Evolutionary conservation across 441 rosid species (phyloP).

Genomic region (Mallotus repandus): DNA sequence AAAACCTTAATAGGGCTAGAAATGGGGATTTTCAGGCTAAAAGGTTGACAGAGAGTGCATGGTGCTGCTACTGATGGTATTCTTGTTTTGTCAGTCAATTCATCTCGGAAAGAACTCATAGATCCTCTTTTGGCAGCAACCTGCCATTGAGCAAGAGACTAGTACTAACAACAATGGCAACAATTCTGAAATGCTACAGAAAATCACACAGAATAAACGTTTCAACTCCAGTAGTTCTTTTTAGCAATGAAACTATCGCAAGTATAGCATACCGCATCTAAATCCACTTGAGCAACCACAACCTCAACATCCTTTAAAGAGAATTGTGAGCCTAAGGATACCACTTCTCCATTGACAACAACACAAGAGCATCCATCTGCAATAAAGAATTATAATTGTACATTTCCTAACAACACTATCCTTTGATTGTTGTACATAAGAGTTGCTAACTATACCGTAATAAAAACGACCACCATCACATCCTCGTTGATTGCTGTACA

Average conservation of each 20-base stretch:
- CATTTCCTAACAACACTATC: too few species aligned
- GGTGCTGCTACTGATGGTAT: slow-evolving; percentile 66
- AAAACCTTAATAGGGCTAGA: slow-evolving; percentile 73
- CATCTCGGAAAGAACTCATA: slow-evolving; percentile 82
- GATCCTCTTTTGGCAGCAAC: slow-evolving; percentile 93
- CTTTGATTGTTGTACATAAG: too few species aligned
- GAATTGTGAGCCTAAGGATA: slow-evolving; percentile 92
- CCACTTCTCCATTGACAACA: slow-evolving; percentile 80
- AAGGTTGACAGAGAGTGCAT: slow-evolving; percentile 63
- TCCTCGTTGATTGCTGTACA: slow-evolving; percentile 96
- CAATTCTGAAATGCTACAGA: too few species aligned
- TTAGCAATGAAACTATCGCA: neutral
- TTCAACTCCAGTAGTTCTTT: neutral
- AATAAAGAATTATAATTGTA: slow-evolving; percentile 6
- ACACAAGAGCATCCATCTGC: slow-evolving; percentile 87
- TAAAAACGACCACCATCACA: slow-evolving; percentile 95
- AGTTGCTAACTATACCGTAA: slow-evolving; percentile 48
- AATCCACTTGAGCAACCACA: slow-evolving; percentile 78
- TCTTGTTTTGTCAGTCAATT: slow-evolving; percentile 68
- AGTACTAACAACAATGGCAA: neutral
- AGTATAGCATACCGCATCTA: slow-evolving; percentile 70
- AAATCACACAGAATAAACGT: too few species aligned
- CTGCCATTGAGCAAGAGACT: slow-evolving; percentile 45
- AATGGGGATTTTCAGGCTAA: slow-evolving; percentile 61
- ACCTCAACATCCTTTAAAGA: slow-evolving; percentile 89